phyloP scores from a whole-genome alignment of 768 basidiomycete species.

The Amanita pseudoporphyria region DNA sequence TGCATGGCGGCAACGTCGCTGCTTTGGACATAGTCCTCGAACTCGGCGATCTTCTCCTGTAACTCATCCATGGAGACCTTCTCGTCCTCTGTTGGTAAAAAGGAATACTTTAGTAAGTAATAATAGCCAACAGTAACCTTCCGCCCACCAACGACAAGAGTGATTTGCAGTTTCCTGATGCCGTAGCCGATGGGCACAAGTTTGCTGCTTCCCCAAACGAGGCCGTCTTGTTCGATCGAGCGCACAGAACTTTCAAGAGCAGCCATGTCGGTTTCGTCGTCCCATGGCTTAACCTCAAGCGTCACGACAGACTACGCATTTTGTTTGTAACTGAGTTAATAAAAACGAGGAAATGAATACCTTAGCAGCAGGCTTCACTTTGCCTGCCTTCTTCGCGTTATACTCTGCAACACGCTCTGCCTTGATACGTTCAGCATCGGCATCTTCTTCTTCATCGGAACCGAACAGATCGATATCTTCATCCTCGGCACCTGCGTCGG shows the following conservation, averaged over 20 bases:
- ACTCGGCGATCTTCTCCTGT: slow-evolving; percentile 81
- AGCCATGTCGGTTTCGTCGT: slow-evolving; percentile 97
- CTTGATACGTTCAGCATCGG: slow-evolving; percentile 80
- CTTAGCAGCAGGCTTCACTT: slow-evolving; percentile 85
- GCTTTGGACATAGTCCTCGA: slow-evolving; percentile 87
- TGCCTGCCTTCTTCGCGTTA: slow-evolving; percentile 86
- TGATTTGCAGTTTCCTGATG: slow-evolving; percentile 86
- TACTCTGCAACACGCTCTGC: slow-evolving; percentile 91
- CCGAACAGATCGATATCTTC: slow-evolving; percentile 84
- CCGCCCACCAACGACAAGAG: slow-evolving; percentile 44
- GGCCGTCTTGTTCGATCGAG: slow-evolving; percentile 79
- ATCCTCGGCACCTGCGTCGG: slow-evolving; percentile 30
- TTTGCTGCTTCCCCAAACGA: slow-evolving; percentile 94
- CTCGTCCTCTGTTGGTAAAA: slow-evolving; percentile 68
- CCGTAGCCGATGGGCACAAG: slow-evolving; percentile 86
- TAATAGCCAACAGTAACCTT: background rate
- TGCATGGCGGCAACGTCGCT: slow-evolving; percentile 91
- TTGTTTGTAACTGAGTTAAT: slow-evolving; percentile 5
- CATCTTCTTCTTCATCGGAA: slow-evolving; percentile 74
- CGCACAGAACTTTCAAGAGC: slow-evolving; percentile 78
- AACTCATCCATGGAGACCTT: slow-evolving; percentile 88
- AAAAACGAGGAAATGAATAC: slow-evolving; percentile 25
- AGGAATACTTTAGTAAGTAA: slow-evolving; percentile 1
- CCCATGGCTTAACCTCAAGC: slow-evolving; percentile 98
- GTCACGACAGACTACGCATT: slow-evolving; percentile 84